Conservation (phyloP, 495 filamentous ascomycete species). For the Penicillium cataractarum region DNA sequence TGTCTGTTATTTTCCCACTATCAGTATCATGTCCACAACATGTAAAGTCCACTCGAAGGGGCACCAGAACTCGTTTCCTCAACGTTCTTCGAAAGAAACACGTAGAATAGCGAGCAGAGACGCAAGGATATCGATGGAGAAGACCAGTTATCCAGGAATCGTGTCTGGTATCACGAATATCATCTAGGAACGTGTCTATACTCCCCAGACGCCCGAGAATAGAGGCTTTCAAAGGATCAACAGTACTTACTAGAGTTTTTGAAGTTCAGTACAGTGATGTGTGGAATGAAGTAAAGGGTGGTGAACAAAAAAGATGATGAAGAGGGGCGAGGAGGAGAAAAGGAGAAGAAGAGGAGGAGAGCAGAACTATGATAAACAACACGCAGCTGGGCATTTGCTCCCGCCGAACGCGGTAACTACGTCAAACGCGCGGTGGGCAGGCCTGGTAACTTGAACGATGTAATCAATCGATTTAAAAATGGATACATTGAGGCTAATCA, state of each 20-base stretch:
- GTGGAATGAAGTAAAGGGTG: background rate
- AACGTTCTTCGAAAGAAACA: background rate
- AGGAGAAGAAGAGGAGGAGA: constrained; percentile 12
- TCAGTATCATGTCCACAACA: background rate
- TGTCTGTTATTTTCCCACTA: background rate
- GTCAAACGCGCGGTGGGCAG: background rate
- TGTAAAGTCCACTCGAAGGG: background rate
- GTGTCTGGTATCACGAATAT: background rate
- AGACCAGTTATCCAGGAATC: background rate
- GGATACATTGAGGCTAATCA: constrained; percentile 6
- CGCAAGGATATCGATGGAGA: background rate
- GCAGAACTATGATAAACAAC: background rate
- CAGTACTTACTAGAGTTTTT: background rate
- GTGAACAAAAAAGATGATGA: background rate
- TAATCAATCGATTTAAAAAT: constrained; percentile 1
- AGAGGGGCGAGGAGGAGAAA: background rate
- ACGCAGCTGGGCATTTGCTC: background rate
- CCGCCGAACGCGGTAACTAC: background rate
- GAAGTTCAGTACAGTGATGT: background rate
- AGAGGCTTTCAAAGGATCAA: background rate
- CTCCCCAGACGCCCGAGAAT: background rate
- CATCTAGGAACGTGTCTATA: background rate
- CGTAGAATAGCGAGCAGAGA: background rate
- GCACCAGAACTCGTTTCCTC: background rate
- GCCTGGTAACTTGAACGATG: background rate